Evolutionary conservation across 1,284 basidiomycete genomes (phyloP).

Genomic region (Amylostereum areolatum): DNA sequence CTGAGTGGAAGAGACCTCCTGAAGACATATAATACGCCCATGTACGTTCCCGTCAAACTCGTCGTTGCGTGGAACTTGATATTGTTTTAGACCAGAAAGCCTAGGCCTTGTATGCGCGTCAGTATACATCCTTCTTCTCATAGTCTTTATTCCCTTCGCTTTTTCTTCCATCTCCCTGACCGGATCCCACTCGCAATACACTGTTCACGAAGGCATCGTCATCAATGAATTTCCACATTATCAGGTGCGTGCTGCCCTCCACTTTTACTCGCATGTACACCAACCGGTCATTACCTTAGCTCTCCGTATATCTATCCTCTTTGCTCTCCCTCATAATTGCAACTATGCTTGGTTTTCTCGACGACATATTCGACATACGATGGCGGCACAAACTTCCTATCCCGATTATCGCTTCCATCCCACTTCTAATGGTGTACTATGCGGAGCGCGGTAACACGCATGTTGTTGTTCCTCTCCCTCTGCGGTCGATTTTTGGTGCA

Average conservation of each 20-base stretch:
- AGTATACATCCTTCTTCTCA: slow-evolving; percentile 82
- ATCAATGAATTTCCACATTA: slow-evolving; percentile 80
- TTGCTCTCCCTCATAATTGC: slow-evolving; percentile 88
- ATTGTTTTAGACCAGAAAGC: slow-evolving; percentile 78
- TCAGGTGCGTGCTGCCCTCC: slow-evolving; percentile 49
- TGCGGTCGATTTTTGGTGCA: slow-evolving; percentile 66
- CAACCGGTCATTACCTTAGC: slow-evolving; percentile 40
- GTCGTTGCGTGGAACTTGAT: not conserved
- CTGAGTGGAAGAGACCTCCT: slow-evolving; percentile 79
- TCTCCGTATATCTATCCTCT: slow-evolving; percentile 90
- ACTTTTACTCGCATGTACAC: not conserved
- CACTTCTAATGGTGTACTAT: slow-evolving; percentile 93
- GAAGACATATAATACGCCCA: slow-evolving; percentile 66
- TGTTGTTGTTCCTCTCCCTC: slow-evolving; percentile 87
- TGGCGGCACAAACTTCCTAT: slow-evolving; percentile 99
- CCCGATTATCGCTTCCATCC: slow-evolving; percentile 92
- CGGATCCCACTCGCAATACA: slow-evolving; percentile 31
- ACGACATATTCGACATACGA: slow-evolving; percentile 97
- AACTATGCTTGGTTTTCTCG: slow-evolving; percentile 91
- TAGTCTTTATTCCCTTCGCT: slow-evolving; percentile 85
- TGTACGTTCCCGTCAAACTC: slow-evolving; percentile 46
- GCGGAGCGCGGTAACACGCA: slow-evolving; percentile 91
- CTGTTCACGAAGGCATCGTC: slow-evolving; percentile 54
- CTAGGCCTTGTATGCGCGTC: slow-evolving; percentile 87
- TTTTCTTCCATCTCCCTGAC: slow-evolving; percentile 69